Percentiles rank a stretch among this genome's conserved stretches.
Evolutionary conservation across 1,284 basidiomycete species (phyloP).

Genomic region (Flammula alnicola): DNA sequence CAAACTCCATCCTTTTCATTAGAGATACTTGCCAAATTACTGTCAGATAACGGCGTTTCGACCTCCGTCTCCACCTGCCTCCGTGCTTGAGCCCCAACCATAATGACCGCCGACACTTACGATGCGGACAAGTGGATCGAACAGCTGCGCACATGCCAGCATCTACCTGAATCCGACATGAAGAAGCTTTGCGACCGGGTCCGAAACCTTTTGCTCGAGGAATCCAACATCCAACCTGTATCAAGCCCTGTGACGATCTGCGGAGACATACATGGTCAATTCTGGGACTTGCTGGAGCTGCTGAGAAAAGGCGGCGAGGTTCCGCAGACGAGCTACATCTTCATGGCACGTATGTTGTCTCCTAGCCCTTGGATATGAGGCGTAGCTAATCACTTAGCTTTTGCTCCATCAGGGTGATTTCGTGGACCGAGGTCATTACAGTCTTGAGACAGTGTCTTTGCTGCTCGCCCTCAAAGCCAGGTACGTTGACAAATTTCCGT

Average conservation of each 20-base stretch:
- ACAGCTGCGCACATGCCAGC: conserved; percentile 83
- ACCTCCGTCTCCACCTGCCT: no score
- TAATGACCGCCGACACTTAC: conserved; percentile 30
- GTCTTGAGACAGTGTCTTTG: conserved; percentile 93
- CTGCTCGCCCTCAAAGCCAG: conserved; percentile 90
- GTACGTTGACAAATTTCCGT: conserved; percentile 42
- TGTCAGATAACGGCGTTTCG: no score
- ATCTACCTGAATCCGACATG: conserved; percentile 92
- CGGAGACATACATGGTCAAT: conserved; percentile 95
- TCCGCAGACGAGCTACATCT: conserved; percentile 93
- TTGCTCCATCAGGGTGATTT: conserved; percentile 87
- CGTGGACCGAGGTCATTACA: conserved; percentile 96
- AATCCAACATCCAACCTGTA: conserved; percentile 95
- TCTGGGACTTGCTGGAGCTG: conserved; percentile 94
- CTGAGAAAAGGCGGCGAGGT: conserved; percentile 88
- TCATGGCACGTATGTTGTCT: conserved; percentile 84
- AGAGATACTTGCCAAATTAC: no score
- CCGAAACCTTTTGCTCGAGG: conserved; percentile 86
- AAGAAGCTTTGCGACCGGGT: conserved; percentile 89
- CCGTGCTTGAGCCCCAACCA: neutral
- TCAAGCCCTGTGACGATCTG: conserved; percentile 58
- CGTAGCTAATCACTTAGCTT: conserved; percentile 27
- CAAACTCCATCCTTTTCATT: no score
- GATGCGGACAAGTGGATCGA: conserved; percentile 77
- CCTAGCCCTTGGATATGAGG: conserved; percentile 23